A percentile compares a stretch with the other conserved stretches of the same genome.
Evolutionary conservation across 2,329 filamentous ascomycete genomes (phyloP).

Genomic region (Stemphylium vesicarium): DNA sequence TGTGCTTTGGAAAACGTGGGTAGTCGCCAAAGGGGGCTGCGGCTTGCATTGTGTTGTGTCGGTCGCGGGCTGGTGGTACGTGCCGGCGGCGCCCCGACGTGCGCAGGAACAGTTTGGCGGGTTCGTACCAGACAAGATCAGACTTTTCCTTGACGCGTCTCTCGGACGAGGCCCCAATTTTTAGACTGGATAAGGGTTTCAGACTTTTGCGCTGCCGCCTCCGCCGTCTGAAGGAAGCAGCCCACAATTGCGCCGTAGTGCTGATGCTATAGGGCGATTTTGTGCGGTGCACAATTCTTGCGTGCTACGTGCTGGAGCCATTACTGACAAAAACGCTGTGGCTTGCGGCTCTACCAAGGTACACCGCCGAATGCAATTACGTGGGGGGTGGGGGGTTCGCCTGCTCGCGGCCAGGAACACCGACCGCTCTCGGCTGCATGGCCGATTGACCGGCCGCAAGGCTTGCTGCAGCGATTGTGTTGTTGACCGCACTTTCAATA

Average conservation of each 20-base stretch:
- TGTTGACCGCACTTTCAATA: conserved; percentile 5
- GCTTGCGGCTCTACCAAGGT: neutral
- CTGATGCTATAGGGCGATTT: conserved; percentile 10
- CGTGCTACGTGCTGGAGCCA: conserved; percentile 5
- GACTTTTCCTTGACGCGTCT: conserved; percentile 14
- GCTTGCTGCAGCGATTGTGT: neutral
- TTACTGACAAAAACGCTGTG: conserved; percentile 2
- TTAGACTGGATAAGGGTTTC: conserved; percentile 18
- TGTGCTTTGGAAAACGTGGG: conserved; percentile 19
- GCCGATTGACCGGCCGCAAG: conserved; percentile 9
- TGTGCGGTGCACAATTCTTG: conserved; percentile 12
- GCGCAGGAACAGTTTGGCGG: conserved; percentile 10
- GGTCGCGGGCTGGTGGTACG: conserved; percentile 14
- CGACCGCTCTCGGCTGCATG: conserved; percentile 8
- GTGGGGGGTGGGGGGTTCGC: conserved; percentile 2
- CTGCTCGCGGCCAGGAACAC: neutral
- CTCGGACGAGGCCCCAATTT: conserved; percentile 7
- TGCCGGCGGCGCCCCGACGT: conserved; percentile 1
- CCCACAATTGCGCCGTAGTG: conserved; percentile 17
- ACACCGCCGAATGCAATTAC: neutral
- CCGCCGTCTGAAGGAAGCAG: conserved; percentile 2
- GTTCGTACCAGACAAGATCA: conserved; percentile 4
- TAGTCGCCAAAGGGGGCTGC: conserved; percentile 13
- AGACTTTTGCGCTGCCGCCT: conserved; percentile 13
- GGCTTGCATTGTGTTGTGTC: conserved; percentile 18